Percentiles rank a stretch among this genome's conserved stretches.
These are phyloP conservation scores for Vitis hybrid DNA, from an alignment of 177 flowering plant genomes.

Conservation along the genomic window DNA sequence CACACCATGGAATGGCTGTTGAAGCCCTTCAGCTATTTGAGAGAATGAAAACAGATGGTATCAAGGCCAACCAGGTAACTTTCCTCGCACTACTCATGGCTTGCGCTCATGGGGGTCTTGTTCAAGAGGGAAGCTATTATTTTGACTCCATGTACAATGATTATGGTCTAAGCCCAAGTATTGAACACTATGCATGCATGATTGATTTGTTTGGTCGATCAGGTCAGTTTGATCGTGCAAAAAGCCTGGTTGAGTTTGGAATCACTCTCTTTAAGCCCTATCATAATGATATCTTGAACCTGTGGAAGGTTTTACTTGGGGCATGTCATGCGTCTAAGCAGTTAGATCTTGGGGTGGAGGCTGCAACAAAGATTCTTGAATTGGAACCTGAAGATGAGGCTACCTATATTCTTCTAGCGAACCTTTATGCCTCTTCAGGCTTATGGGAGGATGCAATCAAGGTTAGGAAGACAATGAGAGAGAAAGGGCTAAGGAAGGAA, in stretches of 20 bases:
- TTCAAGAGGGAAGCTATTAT: constrained; percentile 27
- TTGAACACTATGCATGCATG: constrained; percentile 43
- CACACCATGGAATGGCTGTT: constrained; percentile 34
- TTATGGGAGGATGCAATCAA: constrained; percentile 29
- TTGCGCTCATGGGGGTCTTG: constrained; percentile 37
- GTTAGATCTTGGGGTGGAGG: constrained; percentile 30
- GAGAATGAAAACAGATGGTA: constrained; percentile 27
- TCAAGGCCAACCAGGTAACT: constrained; percentile 30
- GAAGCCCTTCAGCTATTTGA: constrained; percentile 32
- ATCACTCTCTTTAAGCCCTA: constrained; percentile 9
- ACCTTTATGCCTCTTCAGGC: constrained; percentile 31
- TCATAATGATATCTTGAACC: constrained; percentile 12
- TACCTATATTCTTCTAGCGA: constrained; percentile 34
- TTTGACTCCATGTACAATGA: constrained; percentile 30
- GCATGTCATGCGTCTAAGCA: constrained; percentile 39
- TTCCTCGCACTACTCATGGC: constrained; percentile 38
- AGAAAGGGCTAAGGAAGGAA: constrained; percentile 33
- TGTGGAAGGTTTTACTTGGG: constrained; percentile 44
- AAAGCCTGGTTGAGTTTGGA: constrained; percentile 15
- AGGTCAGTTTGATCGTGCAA: constrained; percentile 27
- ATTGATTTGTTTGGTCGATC: constrained; percentile 33
- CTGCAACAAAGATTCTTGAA: constrained; percentile 34
- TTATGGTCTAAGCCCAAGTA: constrained; percentile 23
- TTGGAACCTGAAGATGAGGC: constrained; percentile 39
- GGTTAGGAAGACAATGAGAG: constrained; percentile 25